Evolutionary conservation across 2,329 filamentous ascomycete species (phyloP), one percentile per base, ranked within the genome.

Genomic region (Fonsecaea pedrosoi): DNA sequence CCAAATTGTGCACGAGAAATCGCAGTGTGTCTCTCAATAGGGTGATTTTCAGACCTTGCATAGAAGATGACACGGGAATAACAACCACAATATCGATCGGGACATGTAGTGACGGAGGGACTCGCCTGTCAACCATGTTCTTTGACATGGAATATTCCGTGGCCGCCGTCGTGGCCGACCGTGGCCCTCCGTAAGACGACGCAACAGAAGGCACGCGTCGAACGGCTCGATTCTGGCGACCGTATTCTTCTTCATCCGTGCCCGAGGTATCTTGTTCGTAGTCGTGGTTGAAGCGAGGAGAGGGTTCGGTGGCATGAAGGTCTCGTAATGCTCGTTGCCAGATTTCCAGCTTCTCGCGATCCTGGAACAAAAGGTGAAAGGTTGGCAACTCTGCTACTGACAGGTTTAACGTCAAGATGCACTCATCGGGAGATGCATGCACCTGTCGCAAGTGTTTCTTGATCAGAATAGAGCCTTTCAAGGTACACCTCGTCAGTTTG

Each of bases 11-110:
- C 1, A 99, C 92, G 78, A 99, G 89, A 77, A 98, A 99, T 66
- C 91, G 92, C 40, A 99, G 84, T 0, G 94, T 91, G 78, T 99
- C 95, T 50, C 93, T 89, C 13, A 99, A 87, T 1, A 99, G 84
- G 69, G 94, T 96, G 76, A 98, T 97, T 82, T 99, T 99, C 68
- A 99, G 87, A n/a, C 95, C 95, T 79, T 98, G 95, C 94, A 98
- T 99, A 0, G 95, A 98, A 0, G 94, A 96, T 0, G 95, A 98
- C 5, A 99, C 93, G 0, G 95, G 95, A 38, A 99, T 94, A 25
- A 99, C 95, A 0, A 98, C 92, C 0, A 99, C 94, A 35, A 99
- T 89, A 75, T 99, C 95, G 62, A 98, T 87, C 1, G 95, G 94
- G 15, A 98, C 92, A 76, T 99, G 95, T 56, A 94, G 78, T 5